Evolutionary conservation across 305 asterid genomes (phyloP).

Genomic region (Striga hermonthica): DNA sequence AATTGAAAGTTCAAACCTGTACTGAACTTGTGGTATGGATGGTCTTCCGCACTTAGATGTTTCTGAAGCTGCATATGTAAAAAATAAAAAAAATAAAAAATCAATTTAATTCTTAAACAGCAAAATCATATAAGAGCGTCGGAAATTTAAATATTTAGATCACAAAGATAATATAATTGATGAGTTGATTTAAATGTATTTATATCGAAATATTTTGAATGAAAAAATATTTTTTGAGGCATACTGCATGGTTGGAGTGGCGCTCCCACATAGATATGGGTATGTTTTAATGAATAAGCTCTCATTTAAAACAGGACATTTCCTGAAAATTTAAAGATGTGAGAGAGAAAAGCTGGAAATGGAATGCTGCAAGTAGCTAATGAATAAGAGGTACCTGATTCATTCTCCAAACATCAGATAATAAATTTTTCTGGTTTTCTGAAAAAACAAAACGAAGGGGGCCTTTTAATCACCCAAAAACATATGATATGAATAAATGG

Average conservation of each 20-base stretch:
- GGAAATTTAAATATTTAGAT: not conserved
- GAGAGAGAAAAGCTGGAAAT: too few species aligned
- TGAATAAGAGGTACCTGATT: conserved; percentile 59
- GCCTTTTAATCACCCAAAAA: conserved; percentile 18
- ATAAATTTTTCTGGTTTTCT: conserved; percentile 93
- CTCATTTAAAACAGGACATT: too few species aligned
- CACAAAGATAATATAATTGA: not conserved
- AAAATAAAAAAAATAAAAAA: conserved; percentile 1
- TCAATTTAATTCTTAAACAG: conserved; percentile 23
- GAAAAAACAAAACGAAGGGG: conserved; percentile 21
- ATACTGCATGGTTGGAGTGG: too few species aligned
- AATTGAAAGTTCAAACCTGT: conserved; percentile 59
- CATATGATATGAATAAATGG: not conserved
- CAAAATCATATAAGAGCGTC: conserved; percentile 16
- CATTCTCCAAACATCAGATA: conserved; percentile 93
- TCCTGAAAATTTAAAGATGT: too few species aligned
- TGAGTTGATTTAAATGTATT: too few species aligned
- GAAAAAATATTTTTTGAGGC: too few species aligned
- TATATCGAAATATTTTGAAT: too few species aligned
- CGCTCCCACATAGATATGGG: too few species aligned
- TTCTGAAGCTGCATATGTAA: conserved; percentile 75
- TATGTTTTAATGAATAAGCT: too few species aligned
- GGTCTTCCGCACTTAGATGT: conserved; percentile 67
- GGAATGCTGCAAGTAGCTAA: conserved; percentile 6
- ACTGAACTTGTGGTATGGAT: conserved; percentile 95